These are phyloP conservation scores for Pseudotsuga menziesii DNA, from an alignment of 75 land plant species.

Conservation along the genomic window DNA sequence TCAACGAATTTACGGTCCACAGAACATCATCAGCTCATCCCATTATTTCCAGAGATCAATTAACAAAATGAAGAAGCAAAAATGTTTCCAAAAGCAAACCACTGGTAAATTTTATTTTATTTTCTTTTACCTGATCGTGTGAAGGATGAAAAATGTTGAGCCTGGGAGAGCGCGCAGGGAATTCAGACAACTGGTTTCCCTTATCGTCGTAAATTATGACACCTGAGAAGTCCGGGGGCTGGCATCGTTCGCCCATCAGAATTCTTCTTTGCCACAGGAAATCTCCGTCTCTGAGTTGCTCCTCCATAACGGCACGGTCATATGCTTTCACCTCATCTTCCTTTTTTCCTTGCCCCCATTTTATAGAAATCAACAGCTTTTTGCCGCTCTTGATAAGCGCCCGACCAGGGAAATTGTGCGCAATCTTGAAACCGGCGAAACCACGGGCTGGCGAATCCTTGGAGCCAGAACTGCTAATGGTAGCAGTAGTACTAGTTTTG, in stretches of 20 bases:
- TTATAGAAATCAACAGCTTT: not conserved
- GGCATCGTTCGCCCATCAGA: constrained; percentile 68
- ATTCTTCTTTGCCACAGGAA: constrained; percentile 68
- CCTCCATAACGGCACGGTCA: not conserved
- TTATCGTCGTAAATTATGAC: constrained; percentile 58
- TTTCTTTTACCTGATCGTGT: not conserved
- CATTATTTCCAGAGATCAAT: too few species aligned
- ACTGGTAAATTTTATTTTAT: too few species aligned
- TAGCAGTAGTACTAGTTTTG: not conserved
- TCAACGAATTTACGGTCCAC: too few species aligned
- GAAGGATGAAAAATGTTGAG: not conserved
- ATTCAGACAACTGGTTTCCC: constrained; percentile 47
- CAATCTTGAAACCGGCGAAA: not conserved
- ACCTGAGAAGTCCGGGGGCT: constrained; percentile 78
- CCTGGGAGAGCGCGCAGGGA: constrained; percentile 15
- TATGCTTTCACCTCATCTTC: not conserved
- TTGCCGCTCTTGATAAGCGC: constrained; percentile 1
- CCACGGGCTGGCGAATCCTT: not conserved
- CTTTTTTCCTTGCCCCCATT: not conserved
- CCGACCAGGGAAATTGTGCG: not conserved
- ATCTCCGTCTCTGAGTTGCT: constrained; percentile 10
- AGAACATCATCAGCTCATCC: too few species aligned
- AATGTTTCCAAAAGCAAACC: too few species aligned
- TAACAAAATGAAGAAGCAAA: too few species aligned
- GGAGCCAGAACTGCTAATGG: not conserved